phyloP scores from a whole-genome alignment of 805 yeast species.

The Middelhovenomyces tepae region DNA sequence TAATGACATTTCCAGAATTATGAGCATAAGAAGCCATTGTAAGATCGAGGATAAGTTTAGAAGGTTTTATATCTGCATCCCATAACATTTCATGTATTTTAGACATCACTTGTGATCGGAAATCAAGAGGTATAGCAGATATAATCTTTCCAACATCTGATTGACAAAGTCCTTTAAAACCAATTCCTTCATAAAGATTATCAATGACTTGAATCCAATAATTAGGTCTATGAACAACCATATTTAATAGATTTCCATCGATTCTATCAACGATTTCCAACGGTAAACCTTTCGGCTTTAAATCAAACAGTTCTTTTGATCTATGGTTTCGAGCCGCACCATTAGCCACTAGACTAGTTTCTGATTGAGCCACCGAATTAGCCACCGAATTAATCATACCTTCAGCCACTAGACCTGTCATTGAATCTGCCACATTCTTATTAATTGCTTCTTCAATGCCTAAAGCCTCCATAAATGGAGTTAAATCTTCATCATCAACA shows the following conservation, averaged over 20 bases:
- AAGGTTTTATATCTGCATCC: conserved; percentile 13
- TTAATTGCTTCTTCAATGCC: background rate
- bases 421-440: conserved; percentile 7
- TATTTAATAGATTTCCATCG: conserved; percentile 11
- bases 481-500: conserved; percentile 14
- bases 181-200: conserved; percentile 15
- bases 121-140: conserved; percentile 19
- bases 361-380: conserved; percentile 7
- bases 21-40: conserved; percentile 29
- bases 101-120: conserved; percentile 15
- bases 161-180: conserved; percentile 11
- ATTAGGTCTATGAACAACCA: conserved; percentile 10
- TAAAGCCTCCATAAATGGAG: conserved; percentile 6
- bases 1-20: conserved; percentile 15
- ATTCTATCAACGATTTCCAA: conserved; percentile 12
- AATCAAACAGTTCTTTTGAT: conserved; percentile 10
- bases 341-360: too few relatives aligned
- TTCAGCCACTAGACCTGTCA: too few relatives aligned
- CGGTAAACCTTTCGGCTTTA: conserved; percentile 12
- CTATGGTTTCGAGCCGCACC: conserved; percentile 5
- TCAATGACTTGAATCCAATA: conserved; percentile 13
- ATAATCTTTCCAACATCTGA: conserved; percentile 21
- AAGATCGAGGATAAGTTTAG: conserved; percentile 16
- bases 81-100: conserved; percentile 19
- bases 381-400: conserved; percentile 13